Base-by-base conservation (phyloP, 129 eudicot genomes). In the Pseudognaphalium luteoalbum region DNA sequence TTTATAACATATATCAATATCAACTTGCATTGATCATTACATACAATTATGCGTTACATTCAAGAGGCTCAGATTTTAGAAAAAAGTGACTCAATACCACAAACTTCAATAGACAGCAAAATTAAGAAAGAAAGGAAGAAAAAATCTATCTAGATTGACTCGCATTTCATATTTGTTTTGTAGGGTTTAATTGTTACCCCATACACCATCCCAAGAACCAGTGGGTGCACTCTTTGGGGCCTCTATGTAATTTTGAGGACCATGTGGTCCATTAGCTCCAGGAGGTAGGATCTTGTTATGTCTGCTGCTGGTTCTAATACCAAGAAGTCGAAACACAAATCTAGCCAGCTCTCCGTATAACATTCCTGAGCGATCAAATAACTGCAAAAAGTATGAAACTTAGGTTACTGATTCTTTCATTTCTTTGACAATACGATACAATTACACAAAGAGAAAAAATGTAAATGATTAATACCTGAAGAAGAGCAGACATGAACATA, bases 291-390 rank as follows among this genome's bases (percentile, higher is more conserved):
- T 73, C 85, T 84, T 85, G 64, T 85, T 90, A 32, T 77, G 78
- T 68, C 82, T 14, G n/a, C 54, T 47, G 54, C 54, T 89, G 25
- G 87, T 84, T 80, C 66, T 82, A 51, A 86, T 44, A 28, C 97
- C 96, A 30, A 92, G 74, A 34, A 92, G 67, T 67, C 88, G 91
- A 34, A 92, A 80, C 61, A 82, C 97, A 77, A 92, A 92, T 83
- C 96, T 89, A 30, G 93, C 97, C 16, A 92, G 82, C 89, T 89
- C 93, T 56, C 93, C 97, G 7, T 89, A 92, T 68, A 92, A 68
- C 77, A 92, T 52, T 32, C 97, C 97, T 22, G 93, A 88, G 35
- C 96, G 88, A 72, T 92, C 96, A 82, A 85, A 92, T 5, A 92
- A 75, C 97, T 92, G 90, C 85, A 92, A 44, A 78, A 1, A 63